Base-by-base conservation (phyloP, 2,329 filamentous ascomycete genomes). In the Zymoseptoria passerinii region DNA sequence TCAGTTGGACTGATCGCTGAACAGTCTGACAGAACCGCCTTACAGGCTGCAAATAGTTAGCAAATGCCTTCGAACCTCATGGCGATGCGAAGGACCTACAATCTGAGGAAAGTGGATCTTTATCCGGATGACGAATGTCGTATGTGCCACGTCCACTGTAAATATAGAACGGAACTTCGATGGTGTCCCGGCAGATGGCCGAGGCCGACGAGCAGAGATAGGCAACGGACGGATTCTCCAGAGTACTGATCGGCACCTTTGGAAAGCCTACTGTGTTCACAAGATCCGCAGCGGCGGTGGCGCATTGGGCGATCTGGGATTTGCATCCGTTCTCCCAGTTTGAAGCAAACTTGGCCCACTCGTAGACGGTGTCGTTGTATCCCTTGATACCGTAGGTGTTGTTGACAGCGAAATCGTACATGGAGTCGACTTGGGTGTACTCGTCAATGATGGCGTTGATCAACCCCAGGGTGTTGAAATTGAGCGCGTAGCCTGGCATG, bases 361-460 rank as follows among this genome's bases (percentile, higher is more conserved):
- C 75, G 68, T 83, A 83, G 2, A 83, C 77, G 3, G 80, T 82
- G 19, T 83, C 78, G 62, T 83, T 83, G 63, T 82, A 73, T 0
- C 74, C 69, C 61, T 75, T 75, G 64, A 81, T 81, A 29, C 78
- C 79, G 58, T 83, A 83, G 13, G 79, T 80, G 65, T 81, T 81
- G 69, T 81, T 74, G 19, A 77, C 71, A 1, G 79, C 78, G 55
- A 81, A 80, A 50, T 80, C 76, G 0, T 79, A 78, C 58, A 80
- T 8, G 66, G 71, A 16, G 72, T 23, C 23, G 23, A 23, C 71
- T 61, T 83, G 81, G 6, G 72, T 71, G 53, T 74, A 74, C 2
- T 79, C 70, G 57, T 80, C 79, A 4, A 76, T 68, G 4, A 76
- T 76, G 52, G 79, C 67, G 60, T 80, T 80, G 65, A 81, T 75